phyloP scores from a whole-genome alignment of 75 land plant species.

The Ceratopteris richardii region DNA sequence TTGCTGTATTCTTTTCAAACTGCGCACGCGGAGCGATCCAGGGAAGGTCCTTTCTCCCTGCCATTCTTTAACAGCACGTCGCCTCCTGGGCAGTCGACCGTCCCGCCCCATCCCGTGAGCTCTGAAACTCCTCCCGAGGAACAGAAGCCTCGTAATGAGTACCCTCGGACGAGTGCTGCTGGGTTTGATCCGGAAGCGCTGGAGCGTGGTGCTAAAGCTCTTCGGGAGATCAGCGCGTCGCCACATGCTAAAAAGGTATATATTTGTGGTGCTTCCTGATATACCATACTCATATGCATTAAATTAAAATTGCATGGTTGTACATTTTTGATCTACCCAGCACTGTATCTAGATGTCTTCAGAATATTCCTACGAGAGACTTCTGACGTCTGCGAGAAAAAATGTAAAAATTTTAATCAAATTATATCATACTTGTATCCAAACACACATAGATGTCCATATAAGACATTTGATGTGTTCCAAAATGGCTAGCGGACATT shows the following conservation, averaged over 20 bases:
- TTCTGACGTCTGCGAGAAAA: too few relatives aligned
- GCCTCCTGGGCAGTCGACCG: slow-evolving; percentile 12
- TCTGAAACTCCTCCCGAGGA: slow-evolving; percentile 2
- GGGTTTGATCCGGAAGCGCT: slow-evolving; percentile 93
- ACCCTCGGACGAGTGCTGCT: slow-evolving; percentile 77
- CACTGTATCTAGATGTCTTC: too few relatives aligned
- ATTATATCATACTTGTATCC: too few relatives aligned
- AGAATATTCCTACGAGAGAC: too few relatives aligned
- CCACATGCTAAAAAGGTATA: slow-evolving; percentile 59
- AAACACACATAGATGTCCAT: too few relatives aligned
- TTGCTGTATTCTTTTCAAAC: neutral
- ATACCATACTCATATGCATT: too few relatives aligned
- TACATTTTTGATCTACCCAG: too few relatives aligned
- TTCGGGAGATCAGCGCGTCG: slow-evolving; percentile 55
- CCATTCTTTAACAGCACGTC: slow-evolving; percentile 17
- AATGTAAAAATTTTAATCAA: too few relatives aligned
- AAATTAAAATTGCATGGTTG: neutral
- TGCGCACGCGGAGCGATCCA: slow-evolving; percentile 28
- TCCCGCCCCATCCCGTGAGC: neutral
- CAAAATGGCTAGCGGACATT: too few relatives aligned
- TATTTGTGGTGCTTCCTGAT: neutral
- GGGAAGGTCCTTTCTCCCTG: slow-evolving; percentile 29
- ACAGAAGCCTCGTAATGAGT: slow-evolving; percentile 48
- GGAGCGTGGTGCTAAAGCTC: slow-evolving; percentile 73
- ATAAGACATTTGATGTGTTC: too few relatives aligned